phyloP scores from a whole-genome alignment of 805 yeast genomes.

The Yarrowia phangngaensis region DNA sequence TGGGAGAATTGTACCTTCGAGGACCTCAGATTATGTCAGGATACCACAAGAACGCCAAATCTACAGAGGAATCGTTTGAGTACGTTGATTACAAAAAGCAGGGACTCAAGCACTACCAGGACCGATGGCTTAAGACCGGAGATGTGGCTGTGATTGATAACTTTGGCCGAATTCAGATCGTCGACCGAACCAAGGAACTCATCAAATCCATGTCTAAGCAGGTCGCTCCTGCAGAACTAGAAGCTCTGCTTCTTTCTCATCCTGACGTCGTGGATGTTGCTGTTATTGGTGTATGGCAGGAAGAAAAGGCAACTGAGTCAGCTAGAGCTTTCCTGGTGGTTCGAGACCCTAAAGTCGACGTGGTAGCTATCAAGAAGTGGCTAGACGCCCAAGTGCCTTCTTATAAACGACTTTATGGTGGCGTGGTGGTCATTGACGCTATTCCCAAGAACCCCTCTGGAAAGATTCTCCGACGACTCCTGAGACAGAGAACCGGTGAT shows the following conservation, averaged over 20 bases:
- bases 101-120: slow-evolving; percentile 33
- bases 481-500: slow-evolving; percentile 51
- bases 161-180: slow-evolving; percentile 45
- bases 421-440: slow-evolving; percentile 65
- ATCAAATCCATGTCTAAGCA: slow-evolving; percentile 47
- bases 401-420: slow-evolving; percentile 37
- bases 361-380: slow-evolving; percentile 31
- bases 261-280: slow-evolving; percentile 34
- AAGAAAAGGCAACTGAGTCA: slow-evolving; percentile 37
- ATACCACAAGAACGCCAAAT: slow-evolving; percentile 50
- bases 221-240: slow-evolving; percentile 36
- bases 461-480: slow-evolving; percentile 83
- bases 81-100: slow-evolving; percentile 49
- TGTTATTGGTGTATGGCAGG: slow-evolving; percentile 35
- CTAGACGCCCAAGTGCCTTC: slow-evolving; percentile 34
- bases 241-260: slow-evolving; percentile 32
- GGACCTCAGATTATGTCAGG: slow-evolving; percentile 55
- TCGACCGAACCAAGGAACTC: slow-evolving; percentile 64
- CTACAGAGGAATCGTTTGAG: slow-evolving; percentile 47
- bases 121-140: slow-evolving; percentile 48
- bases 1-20: slow-evolving; percentile 51
- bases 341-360: slow-evolving; percentile 25
- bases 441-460: slow-evolving; percentile 92
- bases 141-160: slow-evolving; percentile 47
- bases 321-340: slow-evolving; percentile 34